phyloP scores from a whole-genome alignment of 331 rosid genomes.

The Erythrophleum ivorense region DNA sequence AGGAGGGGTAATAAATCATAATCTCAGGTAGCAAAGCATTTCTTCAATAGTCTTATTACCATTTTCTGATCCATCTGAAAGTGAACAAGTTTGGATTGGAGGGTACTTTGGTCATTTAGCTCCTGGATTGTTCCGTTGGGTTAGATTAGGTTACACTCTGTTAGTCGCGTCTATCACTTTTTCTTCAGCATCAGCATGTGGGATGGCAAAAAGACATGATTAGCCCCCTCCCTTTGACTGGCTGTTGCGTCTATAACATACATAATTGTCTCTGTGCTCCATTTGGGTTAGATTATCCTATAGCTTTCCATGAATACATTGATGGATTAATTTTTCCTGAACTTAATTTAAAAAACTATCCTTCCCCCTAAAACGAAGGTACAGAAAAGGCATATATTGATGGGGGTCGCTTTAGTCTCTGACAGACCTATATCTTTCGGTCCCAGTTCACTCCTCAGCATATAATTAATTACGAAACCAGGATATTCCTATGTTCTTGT shows the following conservation, averaged over 20 bases:
- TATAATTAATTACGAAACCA: constrained; percentile 17
- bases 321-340: constrained; percentile 25
- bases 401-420: constrained; percentile 25
- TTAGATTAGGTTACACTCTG: constrained; percentile 40
- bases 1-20: constrained; percentile 14
- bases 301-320: constrained; percentile 25
- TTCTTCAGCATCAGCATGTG: constrained; percentile 30
- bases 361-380: constrained; percentile 22
- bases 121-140: constrained; percentile 31
- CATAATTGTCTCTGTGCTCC: neutral
- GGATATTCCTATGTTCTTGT: neutral
- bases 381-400: constrained; percentile 15
- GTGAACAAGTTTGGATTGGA: constrained; percentile 28
- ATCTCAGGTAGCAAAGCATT: constrained; percentile 31
- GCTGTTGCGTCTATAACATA: too few species aligned
- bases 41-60: constrained; percentile 31
- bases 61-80: constrained; percentile 35
- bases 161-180: constrained; percentile 31
- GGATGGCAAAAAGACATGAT: constrained; percentile 46
- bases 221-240: constrained; percentile 50
- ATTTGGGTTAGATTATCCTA: constrained; percentile 32
- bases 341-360: constrained; percentile 20
- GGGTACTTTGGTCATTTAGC: constrained; percentile 63
- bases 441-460: constrained; percentile 15
- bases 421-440: constrained; percentile 12